Conservation (phyloP, 1,284 basidiomycete species). For the Irpex rosettiformis region DNA sequence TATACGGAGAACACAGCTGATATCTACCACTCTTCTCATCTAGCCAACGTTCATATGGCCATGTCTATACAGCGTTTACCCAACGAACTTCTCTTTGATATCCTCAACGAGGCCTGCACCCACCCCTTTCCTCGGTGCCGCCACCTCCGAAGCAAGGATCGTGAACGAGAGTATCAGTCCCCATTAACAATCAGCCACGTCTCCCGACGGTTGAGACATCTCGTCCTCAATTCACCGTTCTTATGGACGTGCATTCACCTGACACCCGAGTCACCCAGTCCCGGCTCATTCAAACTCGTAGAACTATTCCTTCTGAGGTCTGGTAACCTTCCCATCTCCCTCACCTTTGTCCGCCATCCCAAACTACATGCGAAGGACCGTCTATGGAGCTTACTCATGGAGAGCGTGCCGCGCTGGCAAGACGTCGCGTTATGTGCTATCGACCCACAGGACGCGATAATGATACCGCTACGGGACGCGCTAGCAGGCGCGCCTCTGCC, state of each 20-base stretch:
- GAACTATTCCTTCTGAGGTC: slow-evolving; percentile 4
- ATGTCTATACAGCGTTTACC: slow-evolving; percentile 5
- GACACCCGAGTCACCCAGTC: background rate
- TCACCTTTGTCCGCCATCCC: slow-evolving; percentile 1
- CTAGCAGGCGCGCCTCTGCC: background rate
- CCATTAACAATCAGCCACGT: slow-evolving; percentile 8
- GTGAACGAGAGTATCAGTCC: background rate
- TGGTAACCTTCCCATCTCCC: slow-evolving; percentile 3
- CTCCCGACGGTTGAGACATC: slow-evolving; percentile 6
- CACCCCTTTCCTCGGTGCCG: slow-evolving; percentile 10
- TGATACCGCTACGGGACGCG: background rate
- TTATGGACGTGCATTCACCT: slow-evolving; percentile 11
- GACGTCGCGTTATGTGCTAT: background rate
- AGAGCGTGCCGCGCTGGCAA: background rate
- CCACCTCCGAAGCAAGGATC: background rate
- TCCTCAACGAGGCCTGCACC: slow-evolving; percentile 4
- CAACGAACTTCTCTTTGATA: slow-evolving; percentile 2
- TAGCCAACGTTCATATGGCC: background rate
- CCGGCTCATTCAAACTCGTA: background rate
- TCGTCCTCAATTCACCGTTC: background rate
- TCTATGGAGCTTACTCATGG: background rate
- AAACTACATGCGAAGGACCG: background rate
- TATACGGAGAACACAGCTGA: background rate
- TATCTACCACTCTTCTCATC: too few species aligned
- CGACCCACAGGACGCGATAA: background rate